A percentile compares a stretch with the other conserved stretches of the same genome.
Conservation (phyloP, 176 grass and related monocot genomes). For the Avena atlantica region DNA sequence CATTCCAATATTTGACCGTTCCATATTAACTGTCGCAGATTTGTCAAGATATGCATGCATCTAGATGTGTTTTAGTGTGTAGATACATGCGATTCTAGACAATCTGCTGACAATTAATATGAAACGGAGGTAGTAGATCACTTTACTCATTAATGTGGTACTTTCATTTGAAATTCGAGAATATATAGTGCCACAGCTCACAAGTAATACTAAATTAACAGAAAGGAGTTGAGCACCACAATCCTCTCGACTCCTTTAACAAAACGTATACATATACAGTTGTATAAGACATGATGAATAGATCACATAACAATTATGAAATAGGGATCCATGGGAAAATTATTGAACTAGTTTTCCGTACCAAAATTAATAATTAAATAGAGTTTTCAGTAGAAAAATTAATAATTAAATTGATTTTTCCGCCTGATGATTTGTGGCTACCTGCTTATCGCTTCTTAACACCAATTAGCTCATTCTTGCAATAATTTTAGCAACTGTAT, state of each 20-base stretch:
- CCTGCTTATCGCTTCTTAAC: conserved; percentile 19
- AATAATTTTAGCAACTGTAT: conserved; percentile 15
- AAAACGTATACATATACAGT: conserved; percentile 6
- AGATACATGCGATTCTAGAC: too few species aligned
- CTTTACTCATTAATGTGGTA: background rate
- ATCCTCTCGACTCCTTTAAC: background rate
- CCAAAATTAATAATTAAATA: too few species aligned
- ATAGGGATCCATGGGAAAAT: conserved; percentile 16
- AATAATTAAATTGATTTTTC: background rate
- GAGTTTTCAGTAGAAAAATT: background rate
- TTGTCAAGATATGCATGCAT: too few species aligned
- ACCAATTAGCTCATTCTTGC: background rate
- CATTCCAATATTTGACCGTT: conserved; percentile 15
- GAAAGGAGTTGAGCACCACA: background rate
- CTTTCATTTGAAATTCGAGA: conserved; percentile 12
- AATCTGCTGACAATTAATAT: too few species aligned
- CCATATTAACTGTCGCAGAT: too few species aligned
- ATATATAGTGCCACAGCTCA: background rate
- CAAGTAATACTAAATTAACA: background rate
- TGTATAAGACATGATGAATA: background rate
- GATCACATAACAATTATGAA: conserved; percentile 26
- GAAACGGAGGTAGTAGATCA: background rate
- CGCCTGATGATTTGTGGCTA: background rate
- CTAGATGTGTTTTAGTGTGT: too few species aligned
- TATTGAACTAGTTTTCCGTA: background rate